phyloP scores from a whole-genome alignment of 2,329 filamentous ascomycete species.

The Zymoseptoria crescenta region DNA sequence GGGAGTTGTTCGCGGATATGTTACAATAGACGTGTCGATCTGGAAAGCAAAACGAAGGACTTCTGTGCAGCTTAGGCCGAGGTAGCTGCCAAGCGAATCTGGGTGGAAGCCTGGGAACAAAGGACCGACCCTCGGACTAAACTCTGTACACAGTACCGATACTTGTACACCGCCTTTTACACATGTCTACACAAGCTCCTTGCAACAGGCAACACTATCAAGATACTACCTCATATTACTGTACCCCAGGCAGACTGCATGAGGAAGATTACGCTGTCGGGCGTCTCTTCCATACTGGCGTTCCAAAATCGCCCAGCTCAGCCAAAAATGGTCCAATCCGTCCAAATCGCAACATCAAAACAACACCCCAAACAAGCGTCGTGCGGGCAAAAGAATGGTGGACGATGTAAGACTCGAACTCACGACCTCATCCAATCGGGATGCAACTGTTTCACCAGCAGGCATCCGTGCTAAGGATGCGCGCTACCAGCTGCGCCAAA shows the following conservation, averaged over 20 bases:
- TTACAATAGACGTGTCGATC: neutral
- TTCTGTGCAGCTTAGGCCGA: neutral
- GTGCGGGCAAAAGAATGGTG: neutral
- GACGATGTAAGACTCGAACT: constrained; percentile 2
- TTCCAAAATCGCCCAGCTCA: neutral
- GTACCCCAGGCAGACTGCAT: neutral
- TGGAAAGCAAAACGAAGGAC: neutral
- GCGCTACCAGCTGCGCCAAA: constrained; percentile 2
- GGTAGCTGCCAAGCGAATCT: neutral
- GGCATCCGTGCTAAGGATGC: neutral
- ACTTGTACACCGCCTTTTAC: neutral
- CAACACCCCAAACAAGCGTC: neutral
- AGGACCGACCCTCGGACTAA: neutral
- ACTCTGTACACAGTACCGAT: neutral
- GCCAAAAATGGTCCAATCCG: no score
- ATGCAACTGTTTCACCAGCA: neutral
- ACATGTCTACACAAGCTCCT: neutral
- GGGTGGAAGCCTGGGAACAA: neutral
- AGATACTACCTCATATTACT: neutral
- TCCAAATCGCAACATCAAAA: neutral
- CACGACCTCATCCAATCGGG: neutral
- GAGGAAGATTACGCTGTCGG: neutral
- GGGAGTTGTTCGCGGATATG: neutral
- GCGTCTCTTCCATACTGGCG: neutral
- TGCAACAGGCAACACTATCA: neutral